Conservation (phyloP, 225 moss, liverwort and hornwort genomes). For the Pseudoscleropodium purum region DNA sequence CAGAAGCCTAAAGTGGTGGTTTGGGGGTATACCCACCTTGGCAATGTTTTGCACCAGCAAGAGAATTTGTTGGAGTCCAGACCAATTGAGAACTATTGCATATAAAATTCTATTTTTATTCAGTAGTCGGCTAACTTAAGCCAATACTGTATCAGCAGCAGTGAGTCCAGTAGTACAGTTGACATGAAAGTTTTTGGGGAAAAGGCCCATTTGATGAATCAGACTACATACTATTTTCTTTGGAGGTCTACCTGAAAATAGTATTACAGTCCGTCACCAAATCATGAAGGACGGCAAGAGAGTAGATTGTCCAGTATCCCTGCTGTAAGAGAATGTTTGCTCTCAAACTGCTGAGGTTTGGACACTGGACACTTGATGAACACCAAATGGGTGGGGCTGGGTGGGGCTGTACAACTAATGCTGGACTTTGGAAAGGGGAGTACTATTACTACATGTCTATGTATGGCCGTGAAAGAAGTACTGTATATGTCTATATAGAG, state of each 20-base stretch:
- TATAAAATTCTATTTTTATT: not conserved
- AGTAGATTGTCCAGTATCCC: not conserved
- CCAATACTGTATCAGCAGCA: not conserved
- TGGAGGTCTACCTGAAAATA: not conserved
- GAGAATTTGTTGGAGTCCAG: not conserved
- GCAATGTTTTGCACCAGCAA: no score
- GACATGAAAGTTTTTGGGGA: not conserved
- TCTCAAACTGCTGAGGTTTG: not conserved
- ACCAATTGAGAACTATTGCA: no score
- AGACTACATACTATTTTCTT: not conserved
- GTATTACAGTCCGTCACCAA: not conserved
- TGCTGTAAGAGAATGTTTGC: conserved; percentile 20
- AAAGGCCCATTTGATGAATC: not conserved
- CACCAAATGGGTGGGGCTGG: not conserved
- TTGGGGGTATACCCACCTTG: no score
- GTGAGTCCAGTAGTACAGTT: not conserved
- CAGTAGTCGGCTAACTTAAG: not conserved
- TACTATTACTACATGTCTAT: not conserved
- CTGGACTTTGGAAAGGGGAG: not conserved
- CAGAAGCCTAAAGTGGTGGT: no score
- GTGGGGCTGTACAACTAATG: not conserved
- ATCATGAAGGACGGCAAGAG: not conserved
- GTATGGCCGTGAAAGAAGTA: no score
- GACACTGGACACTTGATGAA: not conserved
- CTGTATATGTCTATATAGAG: not conserved